Evolutionary conservation across 1,139 yeast genomes (phyloP), one percentile per base, ranked within the genome.

Genomic region (Geotrichum europaeum): DNA sequence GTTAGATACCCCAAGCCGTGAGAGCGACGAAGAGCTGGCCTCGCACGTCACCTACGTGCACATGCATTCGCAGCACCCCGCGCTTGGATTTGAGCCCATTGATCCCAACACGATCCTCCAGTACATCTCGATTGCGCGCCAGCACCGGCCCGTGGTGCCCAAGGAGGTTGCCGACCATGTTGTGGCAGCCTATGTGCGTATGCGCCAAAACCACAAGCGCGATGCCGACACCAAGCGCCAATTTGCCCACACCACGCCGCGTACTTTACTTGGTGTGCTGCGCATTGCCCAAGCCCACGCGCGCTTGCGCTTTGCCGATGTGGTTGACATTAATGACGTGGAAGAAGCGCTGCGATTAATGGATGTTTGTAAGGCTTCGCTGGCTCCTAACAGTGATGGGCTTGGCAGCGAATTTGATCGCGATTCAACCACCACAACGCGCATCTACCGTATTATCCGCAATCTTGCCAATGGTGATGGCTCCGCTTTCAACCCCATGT

Each of bases 271-370:
- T 65, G 99, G 96, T 67, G 86, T 95, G 59, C 78, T 95, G 68
- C 86, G 99, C 77, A 80, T 95, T 81, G 83, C 99, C 1, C 98
- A 94, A 75, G 99, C 98, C 0, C 80, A 89, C 65, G 98, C 99
- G 0, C 83, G 97, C 69, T 79, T 95, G 64, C 82, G 98, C 69
- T 89, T 94, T 72, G 85, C 86, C 62, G 80, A 86, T 64, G 76
- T 73, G 18, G 99, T 95, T 9, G 80, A 80, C 32, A 76, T 80
- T 58, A 89, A 83, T 63, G 99, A 95, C 74, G 97, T 95, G 49
- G 98, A 95, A 70, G 99, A 95, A 76, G 97, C 99, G 0, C 79
- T 95, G 69, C 82, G 99, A 69, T 81, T 95, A 67, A 79, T 87
- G 63, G 87, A 87, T 67, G 96, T 89, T 22, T 90, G 97, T 30